Conservation (phyloP, 139 green algal species). For the Yamagishiella unicocca region DNA sequence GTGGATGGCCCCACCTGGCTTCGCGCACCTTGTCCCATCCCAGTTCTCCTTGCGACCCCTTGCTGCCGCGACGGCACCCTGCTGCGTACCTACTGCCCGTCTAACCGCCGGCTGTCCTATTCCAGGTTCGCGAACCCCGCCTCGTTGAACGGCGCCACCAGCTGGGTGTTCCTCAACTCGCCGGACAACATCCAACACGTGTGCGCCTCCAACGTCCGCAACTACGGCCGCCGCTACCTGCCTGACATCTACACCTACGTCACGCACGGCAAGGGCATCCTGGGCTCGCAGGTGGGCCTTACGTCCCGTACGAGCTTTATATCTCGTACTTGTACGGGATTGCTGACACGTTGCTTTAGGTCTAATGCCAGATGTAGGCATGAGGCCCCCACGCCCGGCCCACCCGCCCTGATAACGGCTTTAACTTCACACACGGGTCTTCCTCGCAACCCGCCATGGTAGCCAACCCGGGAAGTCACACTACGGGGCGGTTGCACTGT, state of each 20-base stretch:
- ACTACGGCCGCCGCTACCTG: conserved; percentile 78
- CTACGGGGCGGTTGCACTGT: no score
- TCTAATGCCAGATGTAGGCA: no score
- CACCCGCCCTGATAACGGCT: no score
- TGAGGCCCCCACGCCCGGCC: no score
- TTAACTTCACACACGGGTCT: no score
- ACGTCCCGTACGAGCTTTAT: no score
- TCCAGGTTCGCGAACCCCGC: conserved; percentile 69
- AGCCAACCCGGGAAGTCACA: no score
- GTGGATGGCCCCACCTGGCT: background rate
- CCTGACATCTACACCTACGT: conserved; percentile 83
- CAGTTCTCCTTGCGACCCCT: background rate
- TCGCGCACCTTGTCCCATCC: background rate
- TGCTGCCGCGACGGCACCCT: background rate
- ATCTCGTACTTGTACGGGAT: no score
- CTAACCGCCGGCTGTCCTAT: background rate
- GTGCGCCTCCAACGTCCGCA: conserved; percentile 72
- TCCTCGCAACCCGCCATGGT: no score
- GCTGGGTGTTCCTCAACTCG: conserved; percentile 77
- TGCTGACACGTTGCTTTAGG: no score
- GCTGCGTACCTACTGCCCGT: background rate
- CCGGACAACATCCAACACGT: conserved; percentile 78
- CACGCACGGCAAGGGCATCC: conserved; percentile 80
- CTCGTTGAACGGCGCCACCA: conserved; percentile 65
- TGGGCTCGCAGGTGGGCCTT: conserved; percentile 67